These are phyloP conservation scores for Pseudogymnoascus sp. DNA, from an alignment of 2,329 filamentous ascomycete genomes.

Conservation along the genomic window DNA sequence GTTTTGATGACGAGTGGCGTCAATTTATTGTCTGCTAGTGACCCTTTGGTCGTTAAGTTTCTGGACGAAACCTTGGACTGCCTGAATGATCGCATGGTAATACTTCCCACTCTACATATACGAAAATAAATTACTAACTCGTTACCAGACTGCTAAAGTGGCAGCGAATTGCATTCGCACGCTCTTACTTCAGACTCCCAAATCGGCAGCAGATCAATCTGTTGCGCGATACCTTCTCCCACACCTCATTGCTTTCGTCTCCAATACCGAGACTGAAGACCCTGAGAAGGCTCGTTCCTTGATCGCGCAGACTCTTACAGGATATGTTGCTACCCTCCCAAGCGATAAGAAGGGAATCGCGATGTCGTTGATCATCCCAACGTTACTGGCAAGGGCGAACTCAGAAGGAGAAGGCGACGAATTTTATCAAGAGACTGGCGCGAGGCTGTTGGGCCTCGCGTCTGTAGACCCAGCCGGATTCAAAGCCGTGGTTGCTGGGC, in stretches of 20 bases:
- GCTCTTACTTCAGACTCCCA: conserved; percentile 60
- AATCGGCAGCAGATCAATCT: conserved; percentile 60
- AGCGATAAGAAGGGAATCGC: conserved; percentile 47
- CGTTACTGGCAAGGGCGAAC: conserved; percentile 65
- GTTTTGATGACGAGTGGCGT: conserved; percentile 79
- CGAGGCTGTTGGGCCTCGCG: conserved; percentile 72
- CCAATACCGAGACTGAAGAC: conserved; percentile 64
- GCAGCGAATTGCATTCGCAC: conserved; percentile 85
- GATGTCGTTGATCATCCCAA: conserved; percentile 69
- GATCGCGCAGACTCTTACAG: conserved; percentile 66
- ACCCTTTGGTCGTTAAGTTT: conserved; percentile 67
- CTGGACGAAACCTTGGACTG: conserved; percentile 80
- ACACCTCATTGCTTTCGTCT: conserved; percentile 67
- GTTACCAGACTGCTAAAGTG: conserved; percentile 66
- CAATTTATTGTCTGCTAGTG: conserved; percentile 64
- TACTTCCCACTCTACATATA: conserved; percentile 19
- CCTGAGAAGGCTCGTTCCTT: conserved; percentile 67
- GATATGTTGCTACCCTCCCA: conserved; percentile 53
- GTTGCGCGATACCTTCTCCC: conserved; percentile 71
- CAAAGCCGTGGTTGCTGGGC: conserved; percentile 60
- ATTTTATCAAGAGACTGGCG: conserved; percentile 64
- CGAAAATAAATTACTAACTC: conserved; percentile 11
- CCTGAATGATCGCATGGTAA: conserved; percentile 66
- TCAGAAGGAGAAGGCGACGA: conserved; percentile 48
- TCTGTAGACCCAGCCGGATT: conserved; percentile 67